Conservation (phyloP, 148 eudicot species). For the Silene uniflora region DNA sequence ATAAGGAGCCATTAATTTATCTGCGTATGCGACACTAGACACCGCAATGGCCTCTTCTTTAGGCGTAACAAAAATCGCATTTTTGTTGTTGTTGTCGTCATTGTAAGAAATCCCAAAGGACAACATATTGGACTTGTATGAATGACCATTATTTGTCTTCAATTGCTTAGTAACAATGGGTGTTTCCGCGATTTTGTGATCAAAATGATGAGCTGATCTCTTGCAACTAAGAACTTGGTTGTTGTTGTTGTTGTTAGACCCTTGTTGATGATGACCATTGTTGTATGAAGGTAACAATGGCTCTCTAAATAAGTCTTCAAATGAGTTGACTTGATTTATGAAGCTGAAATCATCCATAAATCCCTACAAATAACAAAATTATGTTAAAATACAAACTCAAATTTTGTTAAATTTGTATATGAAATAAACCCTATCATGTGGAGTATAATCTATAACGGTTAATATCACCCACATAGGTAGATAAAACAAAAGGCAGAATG, state of each 20-base stretch:
- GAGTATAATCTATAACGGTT: too few relatives aligned
- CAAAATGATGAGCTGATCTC: conserved; percentile 18
- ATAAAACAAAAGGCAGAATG: too few relatives aligned
- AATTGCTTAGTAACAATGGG: conserved; percentile 28
- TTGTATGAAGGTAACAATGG: conserved; percentile 25
- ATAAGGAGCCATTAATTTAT: conserved; percentile 22
- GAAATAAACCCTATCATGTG: neutral
- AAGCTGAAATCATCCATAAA: conserved; percentile 56
- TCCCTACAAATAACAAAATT: conserved; percentile 33
- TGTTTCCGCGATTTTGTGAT: conserved; percentile 22
- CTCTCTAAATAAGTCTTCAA: conserved; percentile 35
- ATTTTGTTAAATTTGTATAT: too few relatives aligned
- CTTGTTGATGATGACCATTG: conserved; percentile 16
- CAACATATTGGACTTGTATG: conserved; percentile 21
- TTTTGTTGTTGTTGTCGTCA: neutral
- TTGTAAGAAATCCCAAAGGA: conserved; percentile 26
- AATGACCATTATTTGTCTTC: conserved; percentile 3
- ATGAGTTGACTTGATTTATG: conserved; percentile 36
- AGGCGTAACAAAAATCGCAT: conserved; percentile 18
- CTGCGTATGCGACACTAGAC: conserved; percentile 22
- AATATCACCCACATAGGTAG: too few relatives aligned
- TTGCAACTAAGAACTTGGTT: conserved; percentile 22
- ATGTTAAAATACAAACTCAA: neutral
- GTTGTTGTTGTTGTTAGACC: conserved; percentile 6
- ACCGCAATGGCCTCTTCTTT: conserved; percentile 31